These are phyloP conservation scores for Epichloe typhina DNA, from an alignment of 2,329 filamentous ascomycete genomes.

Conservation along the genomic window DNA sequence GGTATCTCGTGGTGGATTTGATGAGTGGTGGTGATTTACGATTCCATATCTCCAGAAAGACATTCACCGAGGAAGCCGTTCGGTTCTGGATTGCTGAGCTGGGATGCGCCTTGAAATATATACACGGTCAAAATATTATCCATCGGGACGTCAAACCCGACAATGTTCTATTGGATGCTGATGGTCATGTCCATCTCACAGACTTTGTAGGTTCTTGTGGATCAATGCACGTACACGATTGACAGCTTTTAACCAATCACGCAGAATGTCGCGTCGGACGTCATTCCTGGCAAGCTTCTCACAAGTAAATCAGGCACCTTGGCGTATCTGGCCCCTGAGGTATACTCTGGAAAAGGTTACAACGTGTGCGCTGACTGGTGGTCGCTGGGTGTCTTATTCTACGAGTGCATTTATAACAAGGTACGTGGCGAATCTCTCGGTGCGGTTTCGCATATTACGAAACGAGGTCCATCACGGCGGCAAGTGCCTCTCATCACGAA, in stretches of 20 bases:
- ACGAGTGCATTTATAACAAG: conserved; percentile 99
- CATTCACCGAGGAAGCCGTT: conserved; percentile 93
- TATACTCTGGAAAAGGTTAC: conserved; percentile 84
- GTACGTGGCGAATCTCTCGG: conserved; percentile 30
- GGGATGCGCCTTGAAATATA: conserved; percentile 78
- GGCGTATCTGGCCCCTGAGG: conserved; percentile 90
- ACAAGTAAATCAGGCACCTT: conserved; percentile 95
- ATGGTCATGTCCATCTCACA: conserved; percentile 91
- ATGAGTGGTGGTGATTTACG: conserved; percentile 96
- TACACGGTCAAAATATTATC: conserved; percentile 76
- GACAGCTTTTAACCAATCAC: conserved; percentile 8
- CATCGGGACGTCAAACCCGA: conserved; percentile 88
- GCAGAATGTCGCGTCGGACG: conserved; percentile 93
- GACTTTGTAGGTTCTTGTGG: conserved; percentile 62
- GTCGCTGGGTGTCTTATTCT: conserved; percentile 96
- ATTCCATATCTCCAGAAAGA: conserved; percentile 96
- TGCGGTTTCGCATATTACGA: not conserved
- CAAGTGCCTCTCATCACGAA: not conserved
- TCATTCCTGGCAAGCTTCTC: conserved; percentile 65
- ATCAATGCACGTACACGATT: not conserved
- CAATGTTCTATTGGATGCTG: conserved; percentile 75
- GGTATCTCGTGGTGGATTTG: conserved; percentile 95
- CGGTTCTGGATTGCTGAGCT: conserved; percentile 95
- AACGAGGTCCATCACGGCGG: not conserved
- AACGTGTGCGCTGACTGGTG: conserved; percentile 92